Percentiles rank a stretch among this genome's conserved stretches.
Evolutionary conservation across 2,329 filamentous ascomycete genomes (phyloP).

Genomic region (Fusarium mexicanum): DNA sequence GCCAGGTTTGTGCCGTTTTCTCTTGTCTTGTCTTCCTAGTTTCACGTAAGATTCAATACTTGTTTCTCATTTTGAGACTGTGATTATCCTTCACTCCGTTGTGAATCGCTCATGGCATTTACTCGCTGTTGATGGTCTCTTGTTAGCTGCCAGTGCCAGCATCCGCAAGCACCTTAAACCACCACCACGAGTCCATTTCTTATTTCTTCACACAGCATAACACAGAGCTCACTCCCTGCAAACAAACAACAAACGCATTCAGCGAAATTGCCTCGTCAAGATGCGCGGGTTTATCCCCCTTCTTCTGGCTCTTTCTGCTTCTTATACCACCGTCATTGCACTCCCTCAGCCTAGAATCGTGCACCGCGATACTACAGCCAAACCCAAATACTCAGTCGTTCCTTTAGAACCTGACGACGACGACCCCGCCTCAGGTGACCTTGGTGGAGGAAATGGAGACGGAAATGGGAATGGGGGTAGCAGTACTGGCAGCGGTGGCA

Average conservation of each 20-base stretch:
- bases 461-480: slow-evolving; percentile 12
- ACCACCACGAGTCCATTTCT: background rate
- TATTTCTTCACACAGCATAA: background rate
- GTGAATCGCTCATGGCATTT: slow-evolving; percentile 19
- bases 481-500: slow-evolving; percentile 19
- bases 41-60: slow-evolving; percentile 20
- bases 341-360: slow-evolving; percentile 43
- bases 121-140: slow-evolving; percentile 11
- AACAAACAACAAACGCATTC: background rate
- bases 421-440: slow-evolving; percentile 31
- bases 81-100: background rate
- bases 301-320: slow-evolving; percentile 45
- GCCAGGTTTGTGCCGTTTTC: slow-evolving; percentile 7
- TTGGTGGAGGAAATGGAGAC: slow-evolving; percentile 32
- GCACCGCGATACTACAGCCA: slow-evolving; percentile 38
- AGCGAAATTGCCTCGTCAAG: slow-evolving; percentile 31
- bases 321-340: slow-evolving; percentile 39
- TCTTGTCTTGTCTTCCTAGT: slow-evolving; percentile 16
- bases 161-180: slow-evolving; percentile 6
- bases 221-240: background rate
- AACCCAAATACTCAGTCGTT: slow-evolving; percentile 52
- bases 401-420: slow-evolving; percentile 49
- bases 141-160: slow-evolving; percentile 29
- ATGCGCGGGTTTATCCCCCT: slow-evolving; percentile 47
- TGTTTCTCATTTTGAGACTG: background rate